Evolutionary conservation across 805 yeast species (phyloP), one percentile per base, ranked within the genome.

Genomic region (Babjeviella inositovora): DNA sequence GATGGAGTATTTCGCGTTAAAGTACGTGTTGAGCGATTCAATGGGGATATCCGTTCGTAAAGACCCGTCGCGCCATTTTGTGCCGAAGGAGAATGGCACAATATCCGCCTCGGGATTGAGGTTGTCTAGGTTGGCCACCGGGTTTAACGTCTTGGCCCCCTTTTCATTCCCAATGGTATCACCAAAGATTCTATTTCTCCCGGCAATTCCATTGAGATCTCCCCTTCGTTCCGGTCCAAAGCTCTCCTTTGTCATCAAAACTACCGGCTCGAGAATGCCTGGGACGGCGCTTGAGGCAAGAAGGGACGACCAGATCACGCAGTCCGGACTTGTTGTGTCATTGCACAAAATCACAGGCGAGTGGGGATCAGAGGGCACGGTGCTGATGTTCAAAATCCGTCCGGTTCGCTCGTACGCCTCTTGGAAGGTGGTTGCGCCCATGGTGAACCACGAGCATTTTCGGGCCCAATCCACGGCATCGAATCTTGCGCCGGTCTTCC

Each of bases 281-380:
- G 92, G 92, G 6, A 79, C 90, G 0, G 90, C 90, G 5, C 81
- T 65, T 3, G 82, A 71, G 0, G 90, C 90, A 19, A 77, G 47
- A 27, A 77, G 47, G 0, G 84, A 53, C 3, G 80, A 68, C 90
- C 90, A 77, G n/a, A 79, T 70, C 9, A 76, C 69, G 42, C 87
- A 75, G 39, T 74, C 62, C 7, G 90, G 90, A 9, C 85, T 65
- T 0, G 90, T 77, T 28, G 75, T 61, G 35, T 71, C 67, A 35
- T 77, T 77, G 40, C 87, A 73, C 22, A 77, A 48, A 36, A 79
- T 76, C 3, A 72, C 84, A 0, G 92, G 90, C 3, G 84, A 70
- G 41, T 74, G 76, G 1, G 82, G 76, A 38, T 77, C 85, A 8
- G 81, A 71, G 2, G 92, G 90, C 3, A 79, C 84, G 0, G 85